phyloP scores from a whole-genome alignment of 2,329 filamentous ascomycete species.

The Plenodomus lindquistii region DNA sequence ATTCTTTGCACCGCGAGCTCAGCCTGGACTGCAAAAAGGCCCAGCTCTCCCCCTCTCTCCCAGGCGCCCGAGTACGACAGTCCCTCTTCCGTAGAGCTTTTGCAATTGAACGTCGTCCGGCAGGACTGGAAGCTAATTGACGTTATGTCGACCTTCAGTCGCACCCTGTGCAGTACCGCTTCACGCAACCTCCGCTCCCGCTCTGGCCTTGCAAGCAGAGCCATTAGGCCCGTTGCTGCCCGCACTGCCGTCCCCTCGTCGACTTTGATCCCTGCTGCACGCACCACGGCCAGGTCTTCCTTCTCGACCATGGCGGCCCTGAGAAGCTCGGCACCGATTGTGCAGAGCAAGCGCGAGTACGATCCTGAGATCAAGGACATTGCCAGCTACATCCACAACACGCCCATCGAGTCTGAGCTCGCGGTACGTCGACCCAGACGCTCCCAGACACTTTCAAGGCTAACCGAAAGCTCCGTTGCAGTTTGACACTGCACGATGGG shows the following conservation, averaged over 20 bases:
- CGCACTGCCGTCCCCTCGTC: conserved; percentile 27
- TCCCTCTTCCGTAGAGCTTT: conserved; percentile 35
- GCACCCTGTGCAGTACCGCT: conserved; percentile 46
- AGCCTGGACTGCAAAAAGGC: conserved; percentile 26
- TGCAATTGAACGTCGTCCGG: conserved; percentile 31
- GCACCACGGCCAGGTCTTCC: conserved; percentile 27
- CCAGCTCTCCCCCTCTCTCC: conserved; percentile 13
- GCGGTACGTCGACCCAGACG: conserved; percentile 66
- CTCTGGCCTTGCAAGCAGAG: conserved; percentile 38
- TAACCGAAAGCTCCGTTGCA: conserved; percentile 44
- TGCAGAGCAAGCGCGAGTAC: conserved; percentile 59
- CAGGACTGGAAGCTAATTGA: conserved; percentile 42
- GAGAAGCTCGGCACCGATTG: conserved; percentile 38
- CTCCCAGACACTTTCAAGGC: conserved; percentile 4
- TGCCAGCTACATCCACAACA: conserved; percentile 91
- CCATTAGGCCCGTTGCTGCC: conserved; percentile 43
- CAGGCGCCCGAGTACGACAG: conserved; percentile 39
- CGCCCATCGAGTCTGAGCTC: conserved; percentile 85
- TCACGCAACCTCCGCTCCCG: conserved; percentile 44
- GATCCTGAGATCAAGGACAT: conserved; percentile 95
- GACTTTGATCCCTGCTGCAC: conserved; percentile 16
- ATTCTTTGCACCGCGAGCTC: conserved; percentile 14
- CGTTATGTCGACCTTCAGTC: conserved; percentile 48
- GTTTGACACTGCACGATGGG: conserved; percentile 95
- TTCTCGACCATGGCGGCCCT: conserved; percentile 46